Base-by-base conservation (phyloP, 805 yeast genomes). In the Torulaspora quercuum region DNA sequence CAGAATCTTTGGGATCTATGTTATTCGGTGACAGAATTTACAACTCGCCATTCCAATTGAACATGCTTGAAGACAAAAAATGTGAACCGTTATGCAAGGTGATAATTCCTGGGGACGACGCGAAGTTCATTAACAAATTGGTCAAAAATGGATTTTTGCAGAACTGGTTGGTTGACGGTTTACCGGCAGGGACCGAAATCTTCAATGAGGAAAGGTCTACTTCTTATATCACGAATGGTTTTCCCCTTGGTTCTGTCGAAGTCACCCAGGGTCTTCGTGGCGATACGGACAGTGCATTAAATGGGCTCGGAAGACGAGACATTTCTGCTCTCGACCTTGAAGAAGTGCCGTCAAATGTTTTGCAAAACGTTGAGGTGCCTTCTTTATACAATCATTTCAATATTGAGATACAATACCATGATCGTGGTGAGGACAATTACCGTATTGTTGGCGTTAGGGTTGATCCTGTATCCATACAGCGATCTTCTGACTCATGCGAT, bases 11-110 rank as follows among this genome's bases (percentile, higher is more conserved):
- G 35, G 98, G 98, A 6, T 81, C 97, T 2, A 82, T 92, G 48
- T 73, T 92, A 41, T 88, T 92, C 59, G 98, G 98, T 46, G 98
- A 92, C 64, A 73, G 98, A 58, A 88, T 92, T 46, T 88, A 84
- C 69, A 80, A 85, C 54, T 88, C 97, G 7, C 97, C 97, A 5
- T 87, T 85, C 54, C 76, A 80, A 34, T 66, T 92, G 44, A 70
- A 75, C 23, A 84, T 92, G 95, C 70, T 83, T 46, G 73, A 83
- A 57, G 75, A 84, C 45, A 72, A 73, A 53, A 59, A 70, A 4
- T 92, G 98, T 68, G 69, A 69, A 36, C 49, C 58, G n/a, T 65
- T 89, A 36, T 92, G 98, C 65, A 50, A 70, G 1, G 51, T 71
- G 2, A 48, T 43, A 2, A 87, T 84, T 58, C 71, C 81, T 24